Conservation (phyloP, 805 yeast genomes). For the Scheffersomyces stipitis region DNA sequence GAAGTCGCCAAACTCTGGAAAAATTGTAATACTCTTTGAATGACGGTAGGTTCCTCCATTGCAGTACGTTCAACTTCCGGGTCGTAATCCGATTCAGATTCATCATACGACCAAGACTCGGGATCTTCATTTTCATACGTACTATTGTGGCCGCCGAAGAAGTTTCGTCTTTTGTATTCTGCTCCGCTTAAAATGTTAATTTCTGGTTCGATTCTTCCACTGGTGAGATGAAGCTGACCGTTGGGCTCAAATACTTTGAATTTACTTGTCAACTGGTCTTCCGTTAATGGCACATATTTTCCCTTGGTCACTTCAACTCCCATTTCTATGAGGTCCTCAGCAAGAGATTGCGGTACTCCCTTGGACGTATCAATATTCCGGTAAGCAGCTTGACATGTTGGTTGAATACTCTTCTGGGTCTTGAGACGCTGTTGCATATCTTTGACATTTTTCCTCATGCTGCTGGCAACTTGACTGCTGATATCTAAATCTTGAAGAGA, state of each 20-base stretch:
- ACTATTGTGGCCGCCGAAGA: constrained; percentile 34
- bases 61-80: background rate
- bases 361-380: constrained; percentile 37
- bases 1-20: background rate
- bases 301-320: constrained; percentile 56
- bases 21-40: background rate
- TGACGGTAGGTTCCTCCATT: background rate
- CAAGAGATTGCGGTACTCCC: constrained; percentile 47
- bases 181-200: constrained; percentile 15
- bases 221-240: constrained; percentile 36
- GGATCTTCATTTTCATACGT: constrained; percentile 40
- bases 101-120: constrained; percentile 2
- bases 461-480: constrained; percentile 17
- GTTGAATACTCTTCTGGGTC: constrained; percentile 17
- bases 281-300: constrained; percentile 44
- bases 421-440: constrained; percentile 19
- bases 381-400: constrained; percentile 33
- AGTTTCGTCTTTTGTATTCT: constrained; percentile 16
- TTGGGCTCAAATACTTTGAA: constrained; percentile 43
- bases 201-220: constrained; percentile 19
- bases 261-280: constrained; percentile 42
- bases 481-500: constrained; percentile 29
- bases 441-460: constrained; percentile 24
- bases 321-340: constrained; percentile 41
- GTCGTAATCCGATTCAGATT: background rate